A percentile compares a stretch with the other conserved stretches of the same genome.
These are phyloP conservation scores for Alternaria tenuissima DNA, from an alignment of 2,329 filamentous ascomycete species.

Conservation along the genomic window DNA sequence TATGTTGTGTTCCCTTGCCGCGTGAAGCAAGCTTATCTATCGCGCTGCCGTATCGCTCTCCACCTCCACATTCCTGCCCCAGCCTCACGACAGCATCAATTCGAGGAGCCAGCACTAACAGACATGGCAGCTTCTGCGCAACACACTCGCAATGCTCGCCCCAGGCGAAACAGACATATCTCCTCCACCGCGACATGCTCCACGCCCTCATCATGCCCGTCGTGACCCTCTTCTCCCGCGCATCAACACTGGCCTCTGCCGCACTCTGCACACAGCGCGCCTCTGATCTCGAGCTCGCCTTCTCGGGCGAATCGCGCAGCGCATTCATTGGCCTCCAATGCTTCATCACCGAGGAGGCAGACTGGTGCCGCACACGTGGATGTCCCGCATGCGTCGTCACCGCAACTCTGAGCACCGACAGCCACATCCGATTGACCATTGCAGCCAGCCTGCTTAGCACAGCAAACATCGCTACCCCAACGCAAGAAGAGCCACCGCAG, in stretches of 20 bases:
- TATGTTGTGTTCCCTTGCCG: constrained; percentile 34
- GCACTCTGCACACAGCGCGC: constrained; percentile 58
- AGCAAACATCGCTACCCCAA: constrained; percentile 15
- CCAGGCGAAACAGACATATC: constrained; percentile 51
- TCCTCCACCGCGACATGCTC: constrained; percentile 66
- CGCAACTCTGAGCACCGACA: constrained; percentile 57
- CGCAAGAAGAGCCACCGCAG: constrained; percentile 15
- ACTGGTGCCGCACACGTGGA: constrained; percentile 65
- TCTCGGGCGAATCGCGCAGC: constrained; percentile 63
- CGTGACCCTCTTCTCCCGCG: constrained; percentile 64
- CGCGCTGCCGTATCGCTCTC: constrained; percentile 1
- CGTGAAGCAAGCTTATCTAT: not conserved
- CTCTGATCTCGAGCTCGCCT: constrained; percentile 65
- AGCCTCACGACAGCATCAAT: not conserved
- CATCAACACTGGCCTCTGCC: constrained; percentile 61
- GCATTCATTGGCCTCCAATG: constrained; percentile 68
- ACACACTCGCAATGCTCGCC: constrained; percentile 47
- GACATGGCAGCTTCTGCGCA: constrained; percentile 49
- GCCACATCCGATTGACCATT: constrained; percentile 57
- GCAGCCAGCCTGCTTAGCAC: constrained; percentile 55
- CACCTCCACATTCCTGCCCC: not conserved
- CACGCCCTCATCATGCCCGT: constrained; percentile 67
- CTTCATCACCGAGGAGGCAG: constrained; percentile 64
- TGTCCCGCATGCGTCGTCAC: constrained; percentile 62
- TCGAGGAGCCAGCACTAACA: not conserved